phyloP scores from a whole-genome alignment of 2,329 filamentous ascomycete species.

The Aphanoascus verrucosus region DNA sequence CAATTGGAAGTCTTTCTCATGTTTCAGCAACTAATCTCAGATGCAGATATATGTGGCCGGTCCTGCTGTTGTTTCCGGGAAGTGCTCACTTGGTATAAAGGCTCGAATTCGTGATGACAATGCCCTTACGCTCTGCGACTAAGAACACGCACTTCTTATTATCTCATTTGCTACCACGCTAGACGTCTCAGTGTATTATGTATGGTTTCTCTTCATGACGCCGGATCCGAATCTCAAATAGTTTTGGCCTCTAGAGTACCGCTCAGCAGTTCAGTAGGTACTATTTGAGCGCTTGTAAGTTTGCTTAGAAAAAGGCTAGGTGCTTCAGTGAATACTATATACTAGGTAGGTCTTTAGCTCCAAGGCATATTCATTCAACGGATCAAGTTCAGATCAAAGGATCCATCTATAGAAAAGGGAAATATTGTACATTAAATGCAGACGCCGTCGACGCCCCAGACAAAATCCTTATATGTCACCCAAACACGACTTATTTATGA shows the following conservation, averaged over 20 bases:
- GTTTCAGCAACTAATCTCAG: conserved; percentile 14
- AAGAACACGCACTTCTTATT: neutral
- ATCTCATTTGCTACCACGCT: neutral
- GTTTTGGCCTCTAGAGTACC: neutral
- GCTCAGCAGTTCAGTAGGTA: no score
- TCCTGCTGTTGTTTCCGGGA: conserved; percentile 59
- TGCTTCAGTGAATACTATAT: no score
- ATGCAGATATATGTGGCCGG: conserved; percentile 60
- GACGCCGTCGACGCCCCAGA: neutral
- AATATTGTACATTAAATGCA: conserved; percentile 4
- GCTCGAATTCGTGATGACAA: conserved; percentile 61
- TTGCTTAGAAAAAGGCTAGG: no score
- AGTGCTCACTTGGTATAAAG: conserved; percentile 52
- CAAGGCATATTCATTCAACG: neutral
- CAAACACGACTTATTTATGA: conserved; percentile 6
- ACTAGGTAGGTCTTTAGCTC: neutral
- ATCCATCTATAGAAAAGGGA: neutral
- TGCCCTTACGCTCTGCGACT: conserved; percentile 48
- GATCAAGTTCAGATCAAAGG: neutral
- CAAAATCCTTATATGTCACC: neutral
- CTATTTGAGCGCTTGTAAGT: no score
- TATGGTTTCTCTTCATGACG: neutral
- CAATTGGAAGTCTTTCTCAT: neutral
- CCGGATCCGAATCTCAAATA: neutral
- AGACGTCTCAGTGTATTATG: neutral